These are phyloP conservation scores for Xylariaceae sp. DNA, from an alignment of 2,329 filamentous ascomycete genomes.

Conservation along the genomic window DNA sequence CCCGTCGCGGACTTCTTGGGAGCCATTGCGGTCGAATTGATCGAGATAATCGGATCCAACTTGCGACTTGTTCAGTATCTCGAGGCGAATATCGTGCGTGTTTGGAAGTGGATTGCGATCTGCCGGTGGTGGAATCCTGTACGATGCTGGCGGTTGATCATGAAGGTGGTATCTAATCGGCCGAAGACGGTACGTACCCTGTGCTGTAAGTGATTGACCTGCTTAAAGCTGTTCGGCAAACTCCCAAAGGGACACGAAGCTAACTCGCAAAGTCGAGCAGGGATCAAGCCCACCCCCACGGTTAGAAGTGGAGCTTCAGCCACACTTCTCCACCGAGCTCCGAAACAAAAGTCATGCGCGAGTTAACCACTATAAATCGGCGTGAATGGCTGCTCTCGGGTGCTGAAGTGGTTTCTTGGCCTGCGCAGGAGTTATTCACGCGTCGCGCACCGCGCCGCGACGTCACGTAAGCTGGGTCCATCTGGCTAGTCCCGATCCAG, in stretches of 20 bases:
- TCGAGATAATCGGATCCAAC: conserved; percentile 3
- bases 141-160: too few relatives aligned
- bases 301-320: conserved; percentile 16
- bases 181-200: not conserved
- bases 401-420: not conserved
- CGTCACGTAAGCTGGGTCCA: not conserved
- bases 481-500: not conserved
- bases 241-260: not conserved
- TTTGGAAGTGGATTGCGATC: not conserved
- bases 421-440: not conserved
- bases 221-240: not conserved
- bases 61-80: not conserved
- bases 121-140: conserved; percentile 5
- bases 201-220: too few relatives aligned
- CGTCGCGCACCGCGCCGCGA: not conserved
- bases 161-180: too few relatives aligned
- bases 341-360: not conserved
- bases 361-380: not conserved
- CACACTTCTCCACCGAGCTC: conserved; percentile 6
- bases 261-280: conserved; percentile 3
- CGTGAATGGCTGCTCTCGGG: not conserved
- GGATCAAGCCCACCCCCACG: conserved; percentile 4
- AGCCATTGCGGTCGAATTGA: conserved; percentile 38
- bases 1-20: conserved; percentile 44
- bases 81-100: not conserved